Evolutionary conservation across 495 filamentous ascomycete species (phyloP).

Genomic region (Neurospora sublineolata): DNA sequence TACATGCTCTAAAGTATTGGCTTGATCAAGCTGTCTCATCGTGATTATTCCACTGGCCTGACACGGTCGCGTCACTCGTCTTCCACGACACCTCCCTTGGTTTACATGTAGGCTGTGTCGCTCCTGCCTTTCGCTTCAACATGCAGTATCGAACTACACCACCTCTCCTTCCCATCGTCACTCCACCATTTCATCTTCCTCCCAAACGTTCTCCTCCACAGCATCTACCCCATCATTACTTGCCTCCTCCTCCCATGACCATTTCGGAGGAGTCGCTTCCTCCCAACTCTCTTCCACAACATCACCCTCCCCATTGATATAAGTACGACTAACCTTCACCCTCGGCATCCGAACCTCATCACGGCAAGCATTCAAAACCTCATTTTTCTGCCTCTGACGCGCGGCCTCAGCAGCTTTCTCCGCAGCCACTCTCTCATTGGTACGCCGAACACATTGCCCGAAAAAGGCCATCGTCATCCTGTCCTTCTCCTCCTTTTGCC

Average conservation of each 20-base stretch:
- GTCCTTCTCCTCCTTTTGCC: not conserved
- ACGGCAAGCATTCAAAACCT: too few relatives aligned
- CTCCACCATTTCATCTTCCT: not conserved
- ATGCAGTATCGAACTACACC: too few relatives aligned
- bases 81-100: not conserved
- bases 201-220: not conserved
- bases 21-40: fast-evolving
- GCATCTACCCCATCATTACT: not conserved
- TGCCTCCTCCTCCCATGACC: not conserved
- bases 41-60: not conserved
- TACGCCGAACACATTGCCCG: not conserved
- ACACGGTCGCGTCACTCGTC: not conserved
- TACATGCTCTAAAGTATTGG: not conserved
- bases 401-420: not conserved
- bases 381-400: not conserved
- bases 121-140: not conserved
- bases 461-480: not conserved
- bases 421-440: not conserved
- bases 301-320: not conserved
- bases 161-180: not conserved
- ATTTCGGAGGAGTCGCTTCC: not conserved
- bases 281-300: not conserved
- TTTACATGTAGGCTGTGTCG: not conserved
- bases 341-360: not conserved
- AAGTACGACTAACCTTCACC: not conserved